Conservation (phyloP, 106 monocot species). For the Allium fistulosum region DNA sequence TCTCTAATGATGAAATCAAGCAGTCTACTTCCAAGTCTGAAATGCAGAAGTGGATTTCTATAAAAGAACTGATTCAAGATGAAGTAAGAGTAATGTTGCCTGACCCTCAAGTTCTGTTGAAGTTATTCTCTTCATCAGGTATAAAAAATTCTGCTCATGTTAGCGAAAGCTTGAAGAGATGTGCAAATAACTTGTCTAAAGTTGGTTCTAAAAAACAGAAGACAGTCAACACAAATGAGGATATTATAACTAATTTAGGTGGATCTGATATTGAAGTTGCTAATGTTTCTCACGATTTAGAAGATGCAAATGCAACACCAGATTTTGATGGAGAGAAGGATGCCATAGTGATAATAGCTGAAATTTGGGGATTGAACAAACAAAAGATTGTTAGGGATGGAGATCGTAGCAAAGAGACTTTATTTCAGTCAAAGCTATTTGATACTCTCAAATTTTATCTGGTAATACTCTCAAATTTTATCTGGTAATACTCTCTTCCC, state of each 20-base stretch:
- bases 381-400: constrained; percentile 10
- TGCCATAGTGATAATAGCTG: constrained; percentile 15
- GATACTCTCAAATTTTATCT: constrained; percentile 48
- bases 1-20: constrained; percentile 4
- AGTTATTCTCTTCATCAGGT: constrained; percentile 44
- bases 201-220: constrained; percentile 37
- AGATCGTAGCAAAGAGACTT: constrained; percentile 18
- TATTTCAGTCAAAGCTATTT: constrained; percentile 71
- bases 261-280: constrained; percentile 27
- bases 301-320: constrained; percentile 5
- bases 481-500: no score
- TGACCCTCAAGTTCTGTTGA: constrained; percentile 75
- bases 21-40: background rate
- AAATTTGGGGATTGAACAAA: constrained; percentile 57
- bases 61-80: constrained; percentile 68
- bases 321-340: constrained; percentile 22
- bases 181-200: constrained; percentile 12
- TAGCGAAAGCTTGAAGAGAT: constrained; percentile 37
- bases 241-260: constrained; percentile 66
- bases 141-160: constrained; percentile 18
- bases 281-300: constrained; percentile 3
- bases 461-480: constrained; percentile 15
- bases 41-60: constrained; percentile 32
- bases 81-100: constrained; percentile 55
- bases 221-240: constrained; percentile 15